phyloP scores from a whole-genome alignment of 2,329 filamentous ascomycete genomes.

The Coleophoma cylindrospora region DNA sequence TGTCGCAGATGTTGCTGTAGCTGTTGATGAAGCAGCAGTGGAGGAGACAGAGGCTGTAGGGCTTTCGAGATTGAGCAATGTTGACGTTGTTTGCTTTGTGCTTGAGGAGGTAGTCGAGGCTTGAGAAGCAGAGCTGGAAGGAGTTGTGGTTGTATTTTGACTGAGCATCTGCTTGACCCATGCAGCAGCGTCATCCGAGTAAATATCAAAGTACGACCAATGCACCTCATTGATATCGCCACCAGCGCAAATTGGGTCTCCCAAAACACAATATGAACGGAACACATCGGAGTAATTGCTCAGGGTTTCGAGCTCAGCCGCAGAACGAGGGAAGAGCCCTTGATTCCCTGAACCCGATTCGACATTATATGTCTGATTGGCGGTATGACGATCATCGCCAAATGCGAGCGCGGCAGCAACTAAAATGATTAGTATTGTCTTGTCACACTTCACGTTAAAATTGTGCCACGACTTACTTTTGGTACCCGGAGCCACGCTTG shows the following conservation, averaged over 20 bases:
- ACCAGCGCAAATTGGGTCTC: constrained; percentile 34
- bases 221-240: constrained; percentile 28
- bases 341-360: not conserved
- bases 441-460: not conserved
- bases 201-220: constrained; percentile 32
- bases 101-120: not conserved
- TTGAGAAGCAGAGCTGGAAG: not conserved
- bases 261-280: constrained; percentile 30
- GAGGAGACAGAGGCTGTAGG: not conserved
- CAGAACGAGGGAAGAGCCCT: not conserved
- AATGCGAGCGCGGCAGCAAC: constrained; percentile 27
- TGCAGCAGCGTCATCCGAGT: constrained; percentile 1
- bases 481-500: constrained; percentile 24
- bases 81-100: not conserved
- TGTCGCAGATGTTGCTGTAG: not conserved
- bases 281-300: constrained; percentile 19
- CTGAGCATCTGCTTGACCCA: not conserved
- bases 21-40: not conserved
- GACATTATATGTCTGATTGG: not conserved
- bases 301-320: not conserved
- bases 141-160: not conserved
- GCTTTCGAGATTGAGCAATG: not conserved
- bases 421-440: constrained; percentile 3
- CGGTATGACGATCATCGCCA: not conserved
- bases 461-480: constrained; percentile 24